Conservation (phyloP, 1,284 basidiomycete species). For the Melampsora americana region DNA sequence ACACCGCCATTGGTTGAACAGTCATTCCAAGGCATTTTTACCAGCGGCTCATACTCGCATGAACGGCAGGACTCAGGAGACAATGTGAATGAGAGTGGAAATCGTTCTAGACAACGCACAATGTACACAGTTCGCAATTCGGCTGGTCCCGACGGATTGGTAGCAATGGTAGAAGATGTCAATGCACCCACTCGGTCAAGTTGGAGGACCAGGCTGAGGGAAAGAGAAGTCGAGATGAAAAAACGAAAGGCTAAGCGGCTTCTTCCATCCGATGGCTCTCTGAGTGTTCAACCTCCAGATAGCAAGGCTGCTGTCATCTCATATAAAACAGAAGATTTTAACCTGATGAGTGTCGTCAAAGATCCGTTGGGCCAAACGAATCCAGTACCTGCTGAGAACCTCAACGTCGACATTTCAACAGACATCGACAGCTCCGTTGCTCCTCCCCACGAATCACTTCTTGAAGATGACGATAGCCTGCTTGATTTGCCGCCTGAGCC, state of each 20-base stretch:
- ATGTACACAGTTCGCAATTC: constrained; percentile 37
- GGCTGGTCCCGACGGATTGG: constrained; percentile 20
- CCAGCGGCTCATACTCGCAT: not conserved
- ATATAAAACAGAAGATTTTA: too few relatives aligned
- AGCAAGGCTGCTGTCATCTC: too few relatives aligned
- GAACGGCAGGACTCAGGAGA: constrained; percentile 7
- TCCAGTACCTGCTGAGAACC: too few relatives aligned
- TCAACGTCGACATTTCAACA: not conserved
- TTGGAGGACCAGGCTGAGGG: not conserved
- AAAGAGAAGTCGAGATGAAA: not conserved
- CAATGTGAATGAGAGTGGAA: not conserved
- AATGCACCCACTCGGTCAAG: constrained; percentile 24
- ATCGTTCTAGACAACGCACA: constrained; percentile 8
- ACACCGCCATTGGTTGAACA: constrained; percentile 24
- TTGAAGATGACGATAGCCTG: not conserved
- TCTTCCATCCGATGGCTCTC: too few relatives aligned
- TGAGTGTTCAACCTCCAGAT: too few relatives aligned
- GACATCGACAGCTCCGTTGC: not conserved
- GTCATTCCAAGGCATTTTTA: not conserved
- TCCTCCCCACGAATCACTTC: not conserved
- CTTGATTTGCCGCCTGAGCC: not conserved
- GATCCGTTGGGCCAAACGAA: too few relatives aligned
- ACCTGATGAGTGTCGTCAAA: too few relatives aligned
- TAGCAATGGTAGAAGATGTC: constrained; percentile 36
- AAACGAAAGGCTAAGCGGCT: not conserved